These are phyloP conservation scores for Mucor racemosus DNA, from an alignment of 371 early-diverging fungal genomes.

Conservation along the genomic window DNA sequence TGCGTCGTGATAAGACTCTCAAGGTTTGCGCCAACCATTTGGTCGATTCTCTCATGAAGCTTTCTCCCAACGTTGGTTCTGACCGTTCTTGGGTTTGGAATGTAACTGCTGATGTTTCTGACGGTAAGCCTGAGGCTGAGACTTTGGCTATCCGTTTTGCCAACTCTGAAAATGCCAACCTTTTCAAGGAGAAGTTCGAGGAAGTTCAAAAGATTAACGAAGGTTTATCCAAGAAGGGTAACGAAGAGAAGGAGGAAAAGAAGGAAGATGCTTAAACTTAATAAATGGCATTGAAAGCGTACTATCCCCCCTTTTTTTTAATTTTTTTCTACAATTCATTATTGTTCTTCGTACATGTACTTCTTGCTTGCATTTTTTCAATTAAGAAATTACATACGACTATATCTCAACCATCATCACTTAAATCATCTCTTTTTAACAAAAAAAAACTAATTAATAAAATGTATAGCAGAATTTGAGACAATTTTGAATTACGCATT, in stretches of 20 bases:
- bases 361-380: background rate
- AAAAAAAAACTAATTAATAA: too few species aligned
- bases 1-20: conserved; percentile 97
- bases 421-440: too few species aligned
- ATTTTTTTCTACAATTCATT: background rate
- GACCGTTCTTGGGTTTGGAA: conserved; percentile 99
- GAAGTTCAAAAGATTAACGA: conserved; percentile 48
- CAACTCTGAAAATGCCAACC: conserved; percentile 81
- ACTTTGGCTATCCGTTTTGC: conserved; percentile 95
- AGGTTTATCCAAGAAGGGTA: conserved; percentile 35
- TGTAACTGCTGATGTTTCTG: conserved; percentile 87
- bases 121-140: conserved; percentile 84
- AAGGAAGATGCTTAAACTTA: conserved; percentile 11
- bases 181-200: conserved; percentile 61
- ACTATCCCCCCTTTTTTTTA: background rate
- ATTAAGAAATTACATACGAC: too few species aligned
- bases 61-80: conserved; percentile 92
- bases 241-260: conserved; percentile 35
- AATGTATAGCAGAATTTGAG: too few species aligned
- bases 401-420: too few species aligned
- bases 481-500: too few species aligned
- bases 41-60: conserved; percentile 85
- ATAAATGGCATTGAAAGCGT: background rate
- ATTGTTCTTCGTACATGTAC: background rate
- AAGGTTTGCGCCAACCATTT: conserved; percentile 99